Evolutionary conservation across 2,329 filamentous ascomycete genomes (phyloP).

Genomic region (Xylaria sp.): DNA sequence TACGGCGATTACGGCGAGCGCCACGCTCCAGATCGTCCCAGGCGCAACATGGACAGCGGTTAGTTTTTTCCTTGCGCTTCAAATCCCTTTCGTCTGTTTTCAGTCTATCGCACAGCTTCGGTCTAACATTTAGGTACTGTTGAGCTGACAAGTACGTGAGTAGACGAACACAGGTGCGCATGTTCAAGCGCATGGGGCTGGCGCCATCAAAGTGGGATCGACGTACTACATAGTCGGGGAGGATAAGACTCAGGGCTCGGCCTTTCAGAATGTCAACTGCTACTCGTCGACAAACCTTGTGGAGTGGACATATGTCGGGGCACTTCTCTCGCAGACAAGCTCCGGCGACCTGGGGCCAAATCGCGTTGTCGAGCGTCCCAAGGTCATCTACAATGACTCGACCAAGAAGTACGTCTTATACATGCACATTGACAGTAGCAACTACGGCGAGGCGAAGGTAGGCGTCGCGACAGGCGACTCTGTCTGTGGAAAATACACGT

Average conservation of each 20-base stretch:
- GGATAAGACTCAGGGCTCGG: conserved; percentile 71
- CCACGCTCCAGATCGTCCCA: conserved; percentile 47
- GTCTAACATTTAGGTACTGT: not conserved
- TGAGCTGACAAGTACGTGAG: not conserved
- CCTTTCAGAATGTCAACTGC: conserved; percentile 74
- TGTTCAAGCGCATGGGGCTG: conserved; percentile 73
- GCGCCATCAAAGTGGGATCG: conserved; percentile 66
- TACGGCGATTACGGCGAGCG: conserved; percentile 40
- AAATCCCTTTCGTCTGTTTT: not conserved
- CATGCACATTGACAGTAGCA: conserved; percentile 69
- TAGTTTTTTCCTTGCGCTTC: conserved; percentile 9
- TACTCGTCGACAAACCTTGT: conserved; percentile 71
- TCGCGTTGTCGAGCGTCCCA: conserved; percentile 73
- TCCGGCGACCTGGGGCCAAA: conserved; percentile 69
- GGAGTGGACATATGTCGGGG: conserved; percentile 70
- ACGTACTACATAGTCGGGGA: conserved; percentile 76
- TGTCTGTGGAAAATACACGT: conserved; percentile 69
- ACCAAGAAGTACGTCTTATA: conserved; percentile 73
- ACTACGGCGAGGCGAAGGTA: conserved; percentile 71
- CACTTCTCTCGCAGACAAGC: conserved; percentile 63
- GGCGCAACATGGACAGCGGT: conserved; percentile 48
- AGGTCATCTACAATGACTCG: conserved; percentile 73
- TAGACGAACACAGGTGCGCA: conserved; percentile 53
- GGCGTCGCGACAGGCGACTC: conserved; percentile 69
- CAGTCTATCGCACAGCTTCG: not conserved